Evolutionary conservation across 371 early-diverging fungal genomes (phyloP).

Genomic region (Fennellomyces sp.): DNA sequence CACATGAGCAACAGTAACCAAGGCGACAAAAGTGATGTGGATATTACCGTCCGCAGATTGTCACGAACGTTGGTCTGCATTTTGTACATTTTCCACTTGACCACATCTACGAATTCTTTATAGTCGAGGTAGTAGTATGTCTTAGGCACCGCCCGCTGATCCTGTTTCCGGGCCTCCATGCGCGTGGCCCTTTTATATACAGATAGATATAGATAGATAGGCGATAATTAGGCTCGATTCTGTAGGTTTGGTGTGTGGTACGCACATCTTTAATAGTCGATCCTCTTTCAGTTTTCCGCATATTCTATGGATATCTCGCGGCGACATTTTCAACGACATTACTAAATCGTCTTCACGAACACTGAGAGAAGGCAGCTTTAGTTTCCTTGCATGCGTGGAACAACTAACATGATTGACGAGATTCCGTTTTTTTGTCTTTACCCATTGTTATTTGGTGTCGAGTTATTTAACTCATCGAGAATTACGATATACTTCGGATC

Average conservation of each 20-base stretch:
- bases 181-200: conserved; percentile 50
- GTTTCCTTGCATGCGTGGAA: no score
- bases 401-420: no score
- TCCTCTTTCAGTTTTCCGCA: conserved; percentile 80
- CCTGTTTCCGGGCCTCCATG: conserved; percentile 67
- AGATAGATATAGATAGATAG: not conserved
- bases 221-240: not conserved
- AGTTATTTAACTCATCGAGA: conserved; percentile 75
- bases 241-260: not conserved
- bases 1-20: not conserved
- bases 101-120: conserved; percentile 89
- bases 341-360: conserved; percentile 81
- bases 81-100: conserved; percentile 89
- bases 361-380: conserved; percentile 18
- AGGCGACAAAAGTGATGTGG: not conserved
- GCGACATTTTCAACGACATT: conserved; percentile 63
- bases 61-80: conserved; percentile 76
- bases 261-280: conserved; percentile 75
- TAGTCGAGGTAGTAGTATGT: conserved; percentile 91
- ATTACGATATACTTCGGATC: conserved; percentile 80
- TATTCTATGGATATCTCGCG: conserved; percentile 77
- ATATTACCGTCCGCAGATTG: conserved; percentile 65
- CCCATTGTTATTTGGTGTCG: conserved; percentile 49
- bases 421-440: no score
- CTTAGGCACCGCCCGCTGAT: conserved; percentile 66